Base-by-base conservation (phyloP, 331 rosid genomes). In the Quercus tomentella region DNA sequence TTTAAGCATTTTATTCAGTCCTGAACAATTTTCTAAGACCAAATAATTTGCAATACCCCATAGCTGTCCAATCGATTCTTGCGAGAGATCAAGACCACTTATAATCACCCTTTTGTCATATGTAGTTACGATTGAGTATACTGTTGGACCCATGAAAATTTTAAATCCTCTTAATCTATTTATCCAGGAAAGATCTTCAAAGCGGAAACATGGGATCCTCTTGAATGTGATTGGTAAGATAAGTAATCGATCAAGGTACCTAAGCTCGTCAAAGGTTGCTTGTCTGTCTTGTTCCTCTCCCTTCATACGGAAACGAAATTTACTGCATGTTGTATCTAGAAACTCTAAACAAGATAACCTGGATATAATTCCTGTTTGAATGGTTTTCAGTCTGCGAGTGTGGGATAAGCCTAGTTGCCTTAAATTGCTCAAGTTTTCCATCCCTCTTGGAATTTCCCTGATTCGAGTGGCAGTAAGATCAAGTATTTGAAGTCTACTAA, bases 291-390 rank as follows among this genome's bases (percentile, higher is more conserved):
- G 70, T 33, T 1, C 37, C 37, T 33, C 70, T 10, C 28, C 69
- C 56, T 31, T 22, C 18, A 26, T 21, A 45, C 61, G 58, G 60
- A 66, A 78, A 17, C 14, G 70, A 69, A 69, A 78, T 18, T 70
- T 8, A 33, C 81, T 70, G 20, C 21, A 35, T 20, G 37, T 69
- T 76, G 57, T 70, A 62, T 78, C 81, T 56, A 78, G 51, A 37
- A 70, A 57, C 81, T 78, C 81, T 18, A 78, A 58, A 57, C 49
- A 70, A 37, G 76, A 49, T 76, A 54, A 78, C 62, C 72, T 56
- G 26, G 81, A 70, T 35, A 78, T 68, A 8, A 57, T 41, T 41
- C 81, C 81, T 18, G 57, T 56, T 55, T 18, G 76, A 37, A 78
- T 55, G 25, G 22, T 69, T n/a, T 78, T 11, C 2, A 78, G 75